Percentiles rank a stretch among this genome's conserved stretches.
phyloP scores from a whole-genome alignment of 352 stramenopile genomes.

The Elongisporangium prolatum region DNA sequence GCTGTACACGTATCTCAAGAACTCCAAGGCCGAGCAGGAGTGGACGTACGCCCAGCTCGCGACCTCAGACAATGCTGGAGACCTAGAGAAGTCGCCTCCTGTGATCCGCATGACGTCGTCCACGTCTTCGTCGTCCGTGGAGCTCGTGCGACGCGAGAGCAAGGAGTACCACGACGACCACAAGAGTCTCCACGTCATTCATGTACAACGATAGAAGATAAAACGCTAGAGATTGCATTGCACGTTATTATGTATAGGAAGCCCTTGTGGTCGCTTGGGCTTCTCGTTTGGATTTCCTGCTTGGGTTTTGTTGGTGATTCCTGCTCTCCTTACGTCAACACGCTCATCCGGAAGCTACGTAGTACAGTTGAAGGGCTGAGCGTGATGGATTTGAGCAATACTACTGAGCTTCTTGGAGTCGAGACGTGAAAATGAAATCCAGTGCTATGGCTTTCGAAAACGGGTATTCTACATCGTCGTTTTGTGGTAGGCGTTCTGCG shows the following conservation, averaged over 20 bases:
- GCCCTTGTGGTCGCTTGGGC: background rate
- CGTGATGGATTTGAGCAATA: too few relatives aligned
- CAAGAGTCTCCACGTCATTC: background rate
- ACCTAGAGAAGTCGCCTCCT: background rate
- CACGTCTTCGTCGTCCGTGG: slow-evolving; percentile 19
- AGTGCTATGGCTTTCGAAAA: too few relatives aligned
- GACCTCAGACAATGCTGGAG: slow-evolving; percentile 7
- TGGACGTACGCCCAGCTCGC: slow-evolving; percentile 32
- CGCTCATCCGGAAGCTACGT: too few relatives aligned
- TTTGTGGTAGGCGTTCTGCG: too few relatives aligned
- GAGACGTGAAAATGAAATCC: too few relatives aligned
- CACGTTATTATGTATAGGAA: background rate
- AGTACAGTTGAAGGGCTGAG: too few relatives aligned
- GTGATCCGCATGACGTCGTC: slow-evolving; percentile 4
- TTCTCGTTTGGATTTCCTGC: too few relatives aligned
- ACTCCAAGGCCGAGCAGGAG: slow-evolving; percentile 21
- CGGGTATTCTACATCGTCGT: too few relatives aligned
- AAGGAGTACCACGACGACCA: slow-evolving; percentile 36
- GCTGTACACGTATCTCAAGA: slow-evolving; percentile 74
- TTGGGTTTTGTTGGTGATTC: too few relatives aligned
- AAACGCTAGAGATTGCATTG: background rate
- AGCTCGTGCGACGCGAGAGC: slow-evolving; percentile 54
- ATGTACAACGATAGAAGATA: background rate
- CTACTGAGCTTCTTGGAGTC: too few relatives aligned
- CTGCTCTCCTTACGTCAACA: too few relatives aligned